Percentiles rank a stretch among this genome's conserved stretches.
phyloP scores from a whole-genome alignment of 257 asterid genomes.

The Oldenlandia corymbosa region DNA sequence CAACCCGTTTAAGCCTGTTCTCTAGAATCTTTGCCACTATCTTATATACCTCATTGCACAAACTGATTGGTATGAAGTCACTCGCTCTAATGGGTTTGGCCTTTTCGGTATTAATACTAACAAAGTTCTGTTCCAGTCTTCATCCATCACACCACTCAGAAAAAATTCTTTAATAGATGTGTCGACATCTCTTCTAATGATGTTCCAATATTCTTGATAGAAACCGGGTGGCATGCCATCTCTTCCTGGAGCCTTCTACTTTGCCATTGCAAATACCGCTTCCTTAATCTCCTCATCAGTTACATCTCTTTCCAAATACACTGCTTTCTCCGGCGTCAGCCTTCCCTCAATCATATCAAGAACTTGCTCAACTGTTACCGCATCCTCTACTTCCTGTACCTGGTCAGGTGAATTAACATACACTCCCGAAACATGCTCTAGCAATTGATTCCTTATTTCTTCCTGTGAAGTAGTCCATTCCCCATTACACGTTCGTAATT shows the following conservation, averaged over 20 bases:
- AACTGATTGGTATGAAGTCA: not conserved
- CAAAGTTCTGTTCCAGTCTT: not conserved
- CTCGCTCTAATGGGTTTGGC: not conserved
- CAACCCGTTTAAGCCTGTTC: not conserved
- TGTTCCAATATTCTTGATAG: not conserved
- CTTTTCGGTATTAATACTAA: too few species aligned
- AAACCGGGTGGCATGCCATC: too few species aligned
- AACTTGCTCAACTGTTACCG: not conserved
- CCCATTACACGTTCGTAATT: not conserved
- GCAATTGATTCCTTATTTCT: not conserved
- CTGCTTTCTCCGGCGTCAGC: not conserved
- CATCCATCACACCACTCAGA: not conserved
- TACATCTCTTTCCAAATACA: not conserved
- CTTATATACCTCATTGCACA: not conserved
- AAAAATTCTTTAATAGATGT: not conserved
- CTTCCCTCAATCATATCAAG: not conserved
- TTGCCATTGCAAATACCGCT: not conserved
- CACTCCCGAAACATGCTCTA: not conserved
- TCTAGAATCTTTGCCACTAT: not conserved
- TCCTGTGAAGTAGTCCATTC: not conserved
- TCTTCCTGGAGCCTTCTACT: not conserved
- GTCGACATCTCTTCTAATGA: not conserved
- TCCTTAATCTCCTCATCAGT: not conserved
- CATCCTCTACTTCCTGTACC: not conserved
- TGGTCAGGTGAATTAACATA: too few species aligned